Percentiles rank a stretch among this genome's conserved stretches.
These are phyloP conservation scores for Fulvia fulva DNA, from an alignment of 2,329 filamentous ascomycete species.

Conservation along the genomic window DNA sequence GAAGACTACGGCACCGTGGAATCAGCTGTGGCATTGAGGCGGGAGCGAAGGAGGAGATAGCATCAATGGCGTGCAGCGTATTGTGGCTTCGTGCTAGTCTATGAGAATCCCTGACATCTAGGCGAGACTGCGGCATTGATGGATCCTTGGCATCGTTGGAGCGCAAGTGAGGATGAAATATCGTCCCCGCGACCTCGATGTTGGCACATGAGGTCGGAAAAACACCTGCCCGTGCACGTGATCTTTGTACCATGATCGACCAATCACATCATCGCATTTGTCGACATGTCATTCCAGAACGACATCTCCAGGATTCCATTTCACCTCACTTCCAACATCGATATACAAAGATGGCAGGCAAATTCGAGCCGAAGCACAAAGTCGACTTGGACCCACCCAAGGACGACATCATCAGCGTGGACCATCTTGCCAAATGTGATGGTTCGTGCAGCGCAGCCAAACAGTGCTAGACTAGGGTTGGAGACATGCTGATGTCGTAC, in stretches of 20 bases:
- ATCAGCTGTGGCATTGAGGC: not conserved
- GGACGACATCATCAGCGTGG: conserved; percentile 75
- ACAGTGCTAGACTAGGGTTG: not conserved
- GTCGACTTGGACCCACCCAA: conserved; percentile 79
- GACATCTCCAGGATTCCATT: not conserved
- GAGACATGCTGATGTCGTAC: conserved; percentile 1
- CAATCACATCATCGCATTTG: not conserved
- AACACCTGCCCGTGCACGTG: too few relatives aligned
- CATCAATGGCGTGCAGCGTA: too few relatives aligned
- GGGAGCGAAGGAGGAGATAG: too few relatives aligned
- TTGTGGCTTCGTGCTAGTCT: too few relatives aligned
- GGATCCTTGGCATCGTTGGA: too few relatives aligned
- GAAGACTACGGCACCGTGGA: too few relatives aligned
- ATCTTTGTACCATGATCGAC: too few relatives aligned
- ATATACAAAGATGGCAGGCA: not conserved
- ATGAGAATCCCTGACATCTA: too few relatives aligned
- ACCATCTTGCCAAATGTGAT: conserved; percentile 75
- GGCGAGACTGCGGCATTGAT: too few relatives aligned
- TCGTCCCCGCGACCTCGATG: too few relatives aligned
- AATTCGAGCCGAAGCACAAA: conserved; percentile 72
- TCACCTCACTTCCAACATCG: not conserved
- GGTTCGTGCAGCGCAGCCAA: conserved; percentile 54
- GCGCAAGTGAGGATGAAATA: too few relatives aligned
- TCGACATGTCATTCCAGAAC: not conserved
- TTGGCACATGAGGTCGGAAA: too few relatives aligned